These are phyloP conservation scores for Suillus ampliporus DNA, from an alignment of 768 basidiomycete species.

Conservation along the genomic window DNA sequence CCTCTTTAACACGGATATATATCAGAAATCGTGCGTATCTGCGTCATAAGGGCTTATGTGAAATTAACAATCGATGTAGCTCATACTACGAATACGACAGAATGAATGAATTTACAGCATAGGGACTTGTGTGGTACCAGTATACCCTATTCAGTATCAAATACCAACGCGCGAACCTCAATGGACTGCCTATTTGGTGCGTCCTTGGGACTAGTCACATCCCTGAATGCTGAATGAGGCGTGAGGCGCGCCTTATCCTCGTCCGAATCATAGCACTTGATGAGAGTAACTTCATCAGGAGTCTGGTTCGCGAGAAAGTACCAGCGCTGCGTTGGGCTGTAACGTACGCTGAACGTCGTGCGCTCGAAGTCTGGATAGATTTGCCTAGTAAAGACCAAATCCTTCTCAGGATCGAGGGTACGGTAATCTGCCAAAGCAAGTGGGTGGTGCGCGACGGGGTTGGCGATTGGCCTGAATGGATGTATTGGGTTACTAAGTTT, in stretches of 20 bases:
- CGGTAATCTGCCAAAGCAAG: conserved; percentile 50
- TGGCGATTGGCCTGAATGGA: conserved; percentile 38
- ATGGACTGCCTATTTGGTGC: conserved; percentile 49
- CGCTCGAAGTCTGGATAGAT: conserved; percentile 43
- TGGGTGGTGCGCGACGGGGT: conserved; percentile 46
- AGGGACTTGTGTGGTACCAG: background rate
- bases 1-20: no score
- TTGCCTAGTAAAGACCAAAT: conserved; percentile 44
- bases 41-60: background rate
- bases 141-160: conserved; percentile 40
- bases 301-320: conserved; percentile 45
- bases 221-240: conserved; percentile 49
- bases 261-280: conserved; percentile 53
- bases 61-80: background rate
- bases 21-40: background rate
- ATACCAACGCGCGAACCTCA: conserved; percentile 50
- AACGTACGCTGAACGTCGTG: conserved; percentile 40
- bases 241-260: conserved; percentile 45
- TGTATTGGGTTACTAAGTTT: conserved; percentile 4
- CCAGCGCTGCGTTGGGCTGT: conserved; percentile 45
- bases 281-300: conserved; percentile 47
- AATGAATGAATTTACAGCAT: background rate
- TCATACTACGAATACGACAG: background rate
- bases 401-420: conserved; percentile 38
- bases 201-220: conserved; percentile 38